These are phyloP conservation scores for Penicillium sp. DNA, from an alignment of 2,329 filamentous ascomycete genomes.

Conservation along the genomic window DNA sequence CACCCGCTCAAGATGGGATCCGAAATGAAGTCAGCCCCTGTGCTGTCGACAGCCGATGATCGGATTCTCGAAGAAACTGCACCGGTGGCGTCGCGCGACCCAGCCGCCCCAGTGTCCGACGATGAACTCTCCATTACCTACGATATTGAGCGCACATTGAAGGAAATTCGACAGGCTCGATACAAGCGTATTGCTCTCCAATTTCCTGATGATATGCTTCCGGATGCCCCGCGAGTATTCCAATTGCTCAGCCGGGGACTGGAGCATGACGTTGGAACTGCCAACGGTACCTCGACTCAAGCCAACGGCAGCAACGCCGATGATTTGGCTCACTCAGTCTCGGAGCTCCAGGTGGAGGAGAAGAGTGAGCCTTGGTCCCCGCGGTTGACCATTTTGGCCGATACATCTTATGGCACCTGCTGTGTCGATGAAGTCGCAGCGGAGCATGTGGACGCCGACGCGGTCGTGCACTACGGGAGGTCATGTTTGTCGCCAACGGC, in stretches of 20 bases:
- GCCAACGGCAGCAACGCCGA: slow-evolving; percentile 14
- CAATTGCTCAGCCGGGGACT: slow-evolving; percentile 62
- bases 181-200: slow-evolving; percentile 86
- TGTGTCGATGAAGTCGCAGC: slow-evolving; percentile 97
- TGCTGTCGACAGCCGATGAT: slow-evolving; percentile 64
- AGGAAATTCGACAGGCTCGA: slow-evolving; percentile 69
- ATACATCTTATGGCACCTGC: slow-evolving; percentile 95
- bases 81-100: slow-evolving; percentile 38
- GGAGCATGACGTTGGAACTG: slow-evolving; percentile 24
- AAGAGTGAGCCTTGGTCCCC: slow-evolving; percentile 27
- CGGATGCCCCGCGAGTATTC: slow-evolving; percentile 79
- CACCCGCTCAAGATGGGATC: slow-evolving; percentile 25
- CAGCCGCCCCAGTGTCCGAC: slow-evolving; percentile 52
- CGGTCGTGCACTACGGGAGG: slow-evolving; percentile 90
- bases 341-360: slow-evolving; percentile 28
- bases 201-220: slow-evolving; percentile 90
- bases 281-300: slow-evolving; percentile 17
- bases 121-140: slow-evolving; percentile 76
- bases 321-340: slow-evolving; percentile 26
- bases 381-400: slow-evolving; percentile 79
- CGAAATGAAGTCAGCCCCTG: slow-evolving; percentile 51
- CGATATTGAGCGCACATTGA: slow-evolving; percentile 78
- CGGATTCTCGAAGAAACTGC: slow-evolving; percentile 60
- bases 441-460: slow-evolving; percentile 87
- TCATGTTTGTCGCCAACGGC: slow-evolving; percentile 90